Evolutionary conservation across 2,329 filamentous ascomycete genomes (phyloP), one percentile per base, ranked within the genome.

Genomic region (Sporothrix humicola): DNA sequence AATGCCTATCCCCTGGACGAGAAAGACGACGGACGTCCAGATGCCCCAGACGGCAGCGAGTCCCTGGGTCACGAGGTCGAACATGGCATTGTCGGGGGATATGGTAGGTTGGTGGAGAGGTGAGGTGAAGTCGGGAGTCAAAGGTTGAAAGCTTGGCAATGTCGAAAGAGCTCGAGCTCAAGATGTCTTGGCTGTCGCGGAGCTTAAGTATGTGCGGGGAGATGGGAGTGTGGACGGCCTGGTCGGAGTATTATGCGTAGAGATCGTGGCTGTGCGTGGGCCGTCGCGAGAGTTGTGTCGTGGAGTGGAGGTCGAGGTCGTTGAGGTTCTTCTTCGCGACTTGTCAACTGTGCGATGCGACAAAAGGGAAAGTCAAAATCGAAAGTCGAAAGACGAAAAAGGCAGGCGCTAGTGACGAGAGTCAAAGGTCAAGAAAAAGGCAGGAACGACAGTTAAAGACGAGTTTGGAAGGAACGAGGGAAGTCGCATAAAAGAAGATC

Each of bases 1-100:
- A 73, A 87, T 85, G 73, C 89, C 89, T 71, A 91, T 84, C 46
- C 78, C 78, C 77, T 91, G 87, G 42, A 91, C 86, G 6, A 85
- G 56, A 56, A 88, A 78, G 37, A 91, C 83, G 48, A 85, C 77
- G 71, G 81, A 79, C 77, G 84, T 86, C 88, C 90, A 91, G 75
- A 84, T 77, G 54, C 63, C 72, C 10, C 72, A 76, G 61, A 74
- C 63, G 50, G 65, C 61, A 12, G 74, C 72, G 37, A 75, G 44
- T 15, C 69, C 73, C 44, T 72, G 69, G 20, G 71, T 66, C 69
- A 72, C 56, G 54, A 59, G 37, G 23, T 48, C 69, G 46, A 50
- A 44, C 75, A 76, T 76, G n/a, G 73, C 73, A 75, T 72, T 15
- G 68, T 48, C 50, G 37, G 50, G 48, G 7, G 54, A 23, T 37